Evolutionary conservation across 169 alveolate species (phyloP), one percentile per base, ranked within the genome.

Genomic region (Plasmodium chabaudi): DNA sequence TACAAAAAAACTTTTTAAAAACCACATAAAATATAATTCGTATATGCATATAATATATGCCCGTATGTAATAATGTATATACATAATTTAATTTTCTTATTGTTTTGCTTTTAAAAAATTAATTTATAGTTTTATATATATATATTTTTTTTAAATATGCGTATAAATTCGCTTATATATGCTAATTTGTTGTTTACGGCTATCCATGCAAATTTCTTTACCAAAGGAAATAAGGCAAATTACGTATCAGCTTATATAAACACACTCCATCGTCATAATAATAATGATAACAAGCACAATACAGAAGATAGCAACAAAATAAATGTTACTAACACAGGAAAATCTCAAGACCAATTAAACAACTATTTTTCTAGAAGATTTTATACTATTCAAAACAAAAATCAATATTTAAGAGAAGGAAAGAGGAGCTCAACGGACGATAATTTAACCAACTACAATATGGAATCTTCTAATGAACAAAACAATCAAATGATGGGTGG

Each of bases 141-240:
- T 15, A 6, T 44, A 12, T 7, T 57, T 72, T n/a, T 72, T 27
- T 7, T 56, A 61, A 77, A 77, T 64, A 77, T 77, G 88, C 88
- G 72, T 27, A n/a, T 77, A 53, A 77, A 77, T 47, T 21, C 68
- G 21, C 57, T 77, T 51, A 4, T 64, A n/a, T 77, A 51, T 44
- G 44, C 72, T 9, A 12, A 46, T 15, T 63, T 57, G 13, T 77
- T 44, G 25, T 64, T 77, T 63, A 77, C 65, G 88, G 88, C 65
- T 27, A 63, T 77, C 77, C 88, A 77, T 63, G 53, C 65, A 77
- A 64, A 63, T 56, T 1, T 77, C 61, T 49, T 77, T 63, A 17
- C 21, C 46, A 77, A 64, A 53, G 75, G 77, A 5, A 77, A 65
- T 4, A 47, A 75, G 75, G 57, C 42, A n/a, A 49, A 49, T 69